These are phyloP conservation scores for Acanthamoeba royreba DNA, from an alignment of 208 protist genomes.

Conservation along the genomic window DNA sequence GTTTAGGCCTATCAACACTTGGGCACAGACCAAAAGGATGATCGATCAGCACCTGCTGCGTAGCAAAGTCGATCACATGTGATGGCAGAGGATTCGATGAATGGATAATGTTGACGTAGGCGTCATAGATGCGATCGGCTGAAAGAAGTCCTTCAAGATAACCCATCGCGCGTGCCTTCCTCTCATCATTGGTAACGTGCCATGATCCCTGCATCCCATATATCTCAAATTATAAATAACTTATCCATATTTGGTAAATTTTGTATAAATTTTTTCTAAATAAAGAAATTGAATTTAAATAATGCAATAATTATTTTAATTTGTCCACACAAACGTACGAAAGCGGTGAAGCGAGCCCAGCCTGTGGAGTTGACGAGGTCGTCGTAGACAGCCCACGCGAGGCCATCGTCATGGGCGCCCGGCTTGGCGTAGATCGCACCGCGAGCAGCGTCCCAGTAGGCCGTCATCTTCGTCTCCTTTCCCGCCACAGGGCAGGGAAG, in stretches of 20 bases:
- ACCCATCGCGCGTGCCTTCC: neutral
- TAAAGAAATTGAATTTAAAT: too few species aligned
- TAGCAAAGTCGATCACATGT: neutral
- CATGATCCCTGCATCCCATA: neutral
- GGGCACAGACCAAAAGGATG: too few species aligned
- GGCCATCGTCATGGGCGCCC: neutral
- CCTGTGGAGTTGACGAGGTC: neutral
- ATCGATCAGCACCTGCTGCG: neutral
- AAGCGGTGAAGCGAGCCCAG: neutral
- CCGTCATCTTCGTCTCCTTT: too few species aligned
- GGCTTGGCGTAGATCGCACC: neutral
- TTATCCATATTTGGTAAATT: too few species aligned
- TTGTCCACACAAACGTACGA: neutral
- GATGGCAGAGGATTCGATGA: neutral
- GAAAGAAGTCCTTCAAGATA: neutral
- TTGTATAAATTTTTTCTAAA: too few species aligned
- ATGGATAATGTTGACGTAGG: neutral
- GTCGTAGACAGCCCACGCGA: neutral
- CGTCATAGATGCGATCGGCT: neutral
- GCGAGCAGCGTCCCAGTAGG: neutral
- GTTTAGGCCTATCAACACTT: too few species aligned
- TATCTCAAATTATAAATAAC: too few species aligned
- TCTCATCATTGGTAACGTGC: neutral
- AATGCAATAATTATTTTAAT: too few species aligned
- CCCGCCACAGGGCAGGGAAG: too few species aligned